Evolutionary conservation across 805 yeast genomes (phyloP).

Genomic region (Candida awuae): DNA sequence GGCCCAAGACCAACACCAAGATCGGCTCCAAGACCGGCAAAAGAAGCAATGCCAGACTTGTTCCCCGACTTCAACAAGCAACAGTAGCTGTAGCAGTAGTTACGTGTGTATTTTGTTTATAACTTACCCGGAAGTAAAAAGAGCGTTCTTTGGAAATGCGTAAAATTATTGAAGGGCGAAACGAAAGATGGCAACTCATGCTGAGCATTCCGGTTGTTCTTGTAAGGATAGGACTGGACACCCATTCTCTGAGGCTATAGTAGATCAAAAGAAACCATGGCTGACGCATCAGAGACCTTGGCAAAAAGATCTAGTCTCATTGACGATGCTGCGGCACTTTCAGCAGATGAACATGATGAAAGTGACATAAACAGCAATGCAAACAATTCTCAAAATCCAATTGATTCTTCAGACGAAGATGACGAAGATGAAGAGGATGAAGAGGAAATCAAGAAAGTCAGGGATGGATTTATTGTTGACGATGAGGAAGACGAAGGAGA

Average conservation of each 20-base stretch:
- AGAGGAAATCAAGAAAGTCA: slow-evolving; percentile 73
- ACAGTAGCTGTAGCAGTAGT: too few species aligned
- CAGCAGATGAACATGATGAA: slow-evolving; percentile 21
- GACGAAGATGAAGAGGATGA: slow-evolving; percentile 83
- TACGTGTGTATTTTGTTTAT: too few species aligned
- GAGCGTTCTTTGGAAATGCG: too few species aligned
- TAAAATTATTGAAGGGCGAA: too few species aligned
- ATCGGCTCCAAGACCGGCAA: background rate
- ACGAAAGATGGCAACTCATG: too few species aligned
- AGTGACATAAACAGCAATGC: slow-evolving; percentile 38
- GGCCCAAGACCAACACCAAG: background rate
- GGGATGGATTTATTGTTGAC: slow-evolving; percentile 91
- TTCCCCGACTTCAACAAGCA: slow-evolving; percentile 9
- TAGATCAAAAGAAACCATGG: slow-evolving; percentile 1
- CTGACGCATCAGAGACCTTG: slow-evolving; percentile 3
- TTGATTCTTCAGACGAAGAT: slow-evolving; percentile 82
- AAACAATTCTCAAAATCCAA: slow-evolving; percentile 19
- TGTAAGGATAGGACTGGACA: too few species aligned
- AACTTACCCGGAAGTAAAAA: slow-evolving; percentile 1
- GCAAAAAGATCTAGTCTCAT: slow-evolving; percentile 9
- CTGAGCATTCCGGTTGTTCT: too few species aligned
- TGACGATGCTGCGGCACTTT: slow-evolving; percentile 27
- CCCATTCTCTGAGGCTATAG: background rate
- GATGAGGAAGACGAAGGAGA: slow-evolving; percentile 71
- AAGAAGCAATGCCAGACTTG: slow-evolving; percentile 5